These are phyloP conservation scores for Aspergillus hiratsukae DNA, from an alignment of 2,329 filamentous ascomycete species.

Conservation along the genomic window DNA sequence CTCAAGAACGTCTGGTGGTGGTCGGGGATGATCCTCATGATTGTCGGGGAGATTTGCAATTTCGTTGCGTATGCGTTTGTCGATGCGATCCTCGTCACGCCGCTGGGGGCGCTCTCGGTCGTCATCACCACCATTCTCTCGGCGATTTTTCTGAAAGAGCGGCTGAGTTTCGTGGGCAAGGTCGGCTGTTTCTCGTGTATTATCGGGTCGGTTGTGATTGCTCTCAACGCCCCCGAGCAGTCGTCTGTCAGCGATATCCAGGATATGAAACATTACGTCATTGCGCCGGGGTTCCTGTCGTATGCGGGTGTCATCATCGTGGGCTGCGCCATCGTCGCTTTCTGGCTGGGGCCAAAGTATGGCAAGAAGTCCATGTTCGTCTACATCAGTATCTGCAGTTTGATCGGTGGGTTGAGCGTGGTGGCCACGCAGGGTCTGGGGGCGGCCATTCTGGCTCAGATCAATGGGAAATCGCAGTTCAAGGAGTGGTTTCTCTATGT, in stretches of 20 bases:
- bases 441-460: slow-evolving; percentile 83
- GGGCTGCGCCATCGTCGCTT: slow-evolving; percentile 64
- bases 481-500: slow-evolving; percentile 98
- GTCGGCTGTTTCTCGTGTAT: slow-evolving; percentile 95
- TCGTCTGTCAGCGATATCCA: slow-evolving; percentile 84
- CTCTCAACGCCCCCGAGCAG: slow-evolving; percentile 83
- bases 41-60: slow-evolving; percentile 92
- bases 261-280: slow-evolving; percentile 84
- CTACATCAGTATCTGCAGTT: slow-evolving; percentile 92
- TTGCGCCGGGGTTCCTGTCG: slow-evolving; percentile 77
- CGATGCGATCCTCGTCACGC: slow-evolving; percentile 91
- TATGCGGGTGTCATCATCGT: slow-evolving; percentile 81
- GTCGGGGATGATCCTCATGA: slow-evolving; percentile 94
- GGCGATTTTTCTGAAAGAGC: slow-evolving; percentile 92
- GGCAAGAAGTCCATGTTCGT: slow-evolving; percentile 98
- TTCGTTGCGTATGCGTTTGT: slow-evolving; percentile 96
- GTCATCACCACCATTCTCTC: slow-evolving; percentile 89
- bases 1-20: slow-evolving; percentile 96
- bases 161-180: slow-evolving; percentile 91
- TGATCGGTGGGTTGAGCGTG: slow-evolving; percentile 89
- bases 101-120: slow-evolving; percentile 83
- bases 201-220: slow-evolving; percentile 86
- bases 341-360: slow-evolving; percentile 81
- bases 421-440: slow-evolving; percentile 92
- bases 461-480: slow-evolving; percentile 77